Evolutionary conservation across 202 grass and related monocot species (phyloP).

Genomic region (Carex arenaria): DNA sequence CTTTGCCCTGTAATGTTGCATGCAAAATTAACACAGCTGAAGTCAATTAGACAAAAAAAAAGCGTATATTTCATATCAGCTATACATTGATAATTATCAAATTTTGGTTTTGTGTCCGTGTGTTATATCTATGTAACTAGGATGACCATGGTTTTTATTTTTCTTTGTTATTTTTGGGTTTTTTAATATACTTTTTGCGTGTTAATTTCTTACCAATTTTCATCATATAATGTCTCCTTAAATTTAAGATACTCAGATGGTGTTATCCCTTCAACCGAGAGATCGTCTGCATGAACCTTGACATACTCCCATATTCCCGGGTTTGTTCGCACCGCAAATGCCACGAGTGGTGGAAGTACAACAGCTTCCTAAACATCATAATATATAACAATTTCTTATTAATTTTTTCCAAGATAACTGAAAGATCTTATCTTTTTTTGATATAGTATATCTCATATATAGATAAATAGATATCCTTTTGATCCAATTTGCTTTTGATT

Average conservation of each 20-base stretch:
- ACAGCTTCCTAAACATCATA: constrained; percentile 66
- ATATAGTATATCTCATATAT: background rate
- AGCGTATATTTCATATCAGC: background rate
- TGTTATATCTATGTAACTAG: too few species aligned
- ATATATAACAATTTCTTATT: background rate
- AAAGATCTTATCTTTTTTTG: background rate
- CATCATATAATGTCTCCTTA: constrained; percentile 87
- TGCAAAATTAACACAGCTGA: constrained; percentile 4
- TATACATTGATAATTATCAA: background rate
- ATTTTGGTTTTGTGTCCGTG: background rate
- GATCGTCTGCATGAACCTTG: constrained; percentile 70
- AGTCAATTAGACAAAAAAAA: background rate
- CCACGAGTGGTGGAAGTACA: constrained; percentile 74
- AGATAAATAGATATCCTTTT: background rate
- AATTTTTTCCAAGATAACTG: background rate
- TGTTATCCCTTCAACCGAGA: constrained; percentile 74
- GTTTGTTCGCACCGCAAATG: constrained; percentile 76
- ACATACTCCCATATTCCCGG: constrained; percentile 93
- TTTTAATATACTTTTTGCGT: background rate
- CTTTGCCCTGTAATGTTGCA: constrained; percentile 61
- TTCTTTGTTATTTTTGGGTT: background rate
- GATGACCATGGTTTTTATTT: background rate
- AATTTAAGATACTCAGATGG: constrained; percentile 75
- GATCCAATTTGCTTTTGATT: background rate
- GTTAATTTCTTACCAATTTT: constrained; percentile 52